Base-by-base conservation (phyloP, 2,329 filamentous ascomycete genomes). In the Hysterium pulicare region DNA sequence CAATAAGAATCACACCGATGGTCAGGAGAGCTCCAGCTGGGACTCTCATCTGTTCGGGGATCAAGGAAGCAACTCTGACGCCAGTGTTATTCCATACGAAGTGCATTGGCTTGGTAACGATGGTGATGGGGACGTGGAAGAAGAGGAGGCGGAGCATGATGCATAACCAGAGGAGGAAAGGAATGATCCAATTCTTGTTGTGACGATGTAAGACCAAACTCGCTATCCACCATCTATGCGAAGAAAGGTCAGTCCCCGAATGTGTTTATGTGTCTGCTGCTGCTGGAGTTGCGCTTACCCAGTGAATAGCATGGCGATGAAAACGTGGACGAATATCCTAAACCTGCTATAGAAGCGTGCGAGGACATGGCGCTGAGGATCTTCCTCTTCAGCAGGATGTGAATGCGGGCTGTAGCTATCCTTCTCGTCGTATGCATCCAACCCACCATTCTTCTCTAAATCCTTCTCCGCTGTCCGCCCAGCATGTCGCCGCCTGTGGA, bases 111-210 rank as follows among this genome's bases (percentile, higher is more conserved):
- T 71, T 77, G 46, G 81, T 82, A 50, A 90, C 67, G 51, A 85
- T 71, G 31, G 77, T 77, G 53, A 83, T 79, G 1, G 87, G 83
- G 2, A 91, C 70, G 60, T 88, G 82, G 68, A 87, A 80, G 62
- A 84, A 86, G 60, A 94, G 51, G 37, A 95, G 64, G 24, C 90
- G 84, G 38, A 93, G 71, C 9, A 79, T 81, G 54, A 94, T 82
- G 51, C 73, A 76, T 34, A 95, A 78, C 74, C 84, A 95, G 35
- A 95, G 62, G 38, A 95, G 74, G 68, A 94, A 93, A 0, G 90
- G 89, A 38, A 90, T 79, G 43, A 94, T 68, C 89, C 89, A 95
- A 58, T 87, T 88, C 67, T 78, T 75, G 55, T 89, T 81, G 45
- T 84, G 54, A 45, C 81, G 81, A 63, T 91, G 87, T 40, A 88